Evolutionary conservation across 441 rosid genomes (phyloP), one percentile per base, ranked within the genome.

Genomic region (Breynia disticha): DNA sequence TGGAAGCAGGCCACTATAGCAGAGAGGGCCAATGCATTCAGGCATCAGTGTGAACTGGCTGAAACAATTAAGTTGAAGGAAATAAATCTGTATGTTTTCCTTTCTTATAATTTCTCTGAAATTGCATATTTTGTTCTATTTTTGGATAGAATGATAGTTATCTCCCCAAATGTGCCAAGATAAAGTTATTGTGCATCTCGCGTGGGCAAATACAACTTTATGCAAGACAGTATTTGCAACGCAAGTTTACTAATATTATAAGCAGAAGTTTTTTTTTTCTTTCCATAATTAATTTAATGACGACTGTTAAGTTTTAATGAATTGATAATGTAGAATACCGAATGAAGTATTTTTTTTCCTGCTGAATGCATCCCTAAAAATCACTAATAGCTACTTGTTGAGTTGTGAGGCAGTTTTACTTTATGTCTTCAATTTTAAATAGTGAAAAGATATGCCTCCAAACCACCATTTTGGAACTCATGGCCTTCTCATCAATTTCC

Each of bases 61-160:
- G 99, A 89, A 79, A 85, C 95, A 59, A 80, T 89, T 12, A 94
- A 89, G 69, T 67, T 89, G 76, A 94, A 94, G 79, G 97, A 90
- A 73, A 90, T 89, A 79, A 94, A 89, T 72, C 99, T 94, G 99
- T 94, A 89, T 60, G 89, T 19, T 52, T 61, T 60, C 50, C 46
- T 21, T 47, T 14, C 56, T 3, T 19, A 35, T 28, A 14, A 11
- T 59, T 53, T 60, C 11, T 28, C 9, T 9, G 13, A 12, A 7
- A 11, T 15, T 48, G 32, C 4, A 24, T 24, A 7, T 24, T 24
- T 7, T 24, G 7, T 24, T n/a, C 3, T 24, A 7, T 24, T 24
- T 24, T 24, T 24, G 32, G 32, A 24, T 24, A 2, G 32, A 24
- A 24, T 7, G 32, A 24, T 24, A 24, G 3, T 24, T 7, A 24